Evolutionary conservation across 2,329 filamentous ascomycete genomes (phyloP), one percentile per base, ranked within the genome.

Genomic region (Phaeosphaeriaceae sp.): DNA sequence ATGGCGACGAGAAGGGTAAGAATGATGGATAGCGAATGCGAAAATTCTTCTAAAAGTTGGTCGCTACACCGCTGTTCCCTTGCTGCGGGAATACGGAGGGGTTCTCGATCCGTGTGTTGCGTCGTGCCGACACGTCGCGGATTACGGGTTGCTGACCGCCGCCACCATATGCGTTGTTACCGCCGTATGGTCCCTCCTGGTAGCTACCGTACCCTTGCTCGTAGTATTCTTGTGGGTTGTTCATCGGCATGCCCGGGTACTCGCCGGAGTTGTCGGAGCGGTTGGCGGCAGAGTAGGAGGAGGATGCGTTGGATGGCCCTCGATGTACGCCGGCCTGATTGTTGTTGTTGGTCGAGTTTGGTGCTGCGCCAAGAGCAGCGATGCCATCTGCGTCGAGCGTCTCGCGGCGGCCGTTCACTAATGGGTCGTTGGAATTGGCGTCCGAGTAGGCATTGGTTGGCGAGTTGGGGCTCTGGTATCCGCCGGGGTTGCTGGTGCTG

Each of bases 101-200:
- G 75, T 90, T 96, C 81, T 98, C 93, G 72, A 99, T 98, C 61
- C 93, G 88, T 13, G 95, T 97, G 80, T 97, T 97, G 65, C 95
- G 88, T 67, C 95, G 85, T 25, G 95, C 95, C 63, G 91, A 90
- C 65, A 98, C 95, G 76, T 99, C 95, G 55, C 93, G 88, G 64
- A 99, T 97, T 52, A 99, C 86, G 1, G 95, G 93, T 71, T 91
- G 89, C 56, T 82, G 76, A 25, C 68, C 88, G 27, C 76, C 80
- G 41, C 79, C 80, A 42, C 79, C 80, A 41, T 83, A 84, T 62
- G 86, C 86, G 3, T 80, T 79, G 51, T 81, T 82, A 58, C 84
- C 81, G 9, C 82, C 84, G 65, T 88, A 89, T 0, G 85, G 83
- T 7, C 83, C 83, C 57, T 75, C 71, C 51, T 81, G 80, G 66